Evolutionary conservation across 2,329 filamentous ascomycete genomes (phyloP).

Genomic region (Colletotrichum sp.): DNA sequence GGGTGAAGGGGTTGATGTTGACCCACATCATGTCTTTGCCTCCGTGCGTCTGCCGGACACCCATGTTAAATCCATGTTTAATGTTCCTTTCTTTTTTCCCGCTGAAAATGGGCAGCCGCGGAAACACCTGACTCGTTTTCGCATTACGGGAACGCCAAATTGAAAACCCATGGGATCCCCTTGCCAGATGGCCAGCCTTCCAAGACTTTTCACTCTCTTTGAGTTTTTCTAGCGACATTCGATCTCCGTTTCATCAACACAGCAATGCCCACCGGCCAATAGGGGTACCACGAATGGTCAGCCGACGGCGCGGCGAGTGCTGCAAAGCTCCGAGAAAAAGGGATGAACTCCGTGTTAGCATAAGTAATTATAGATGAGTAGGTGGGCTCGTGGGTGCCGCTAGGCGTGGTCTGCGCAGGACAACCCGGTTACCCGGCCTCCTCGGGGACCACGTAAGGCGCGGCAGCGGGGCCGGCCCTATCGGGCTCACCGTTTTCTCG

Average conservation of each 20-base stretch:
- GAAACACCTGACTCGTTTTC: not conserved
- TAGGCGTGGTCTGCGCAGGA: not conserved
- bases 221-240: not conserved
- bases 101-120: not conserved
- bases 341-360: not conserved
- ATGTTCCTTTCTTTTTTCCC: not conserved
- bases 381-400: not conserved
- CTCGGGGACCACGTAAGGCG: not conserved
- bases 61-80: not conserved
- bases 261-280: not conserved
- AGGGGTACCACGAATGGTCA: not conserved
- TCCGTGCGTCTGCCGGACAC: not conserved
- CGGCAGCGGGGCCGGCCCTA: not conserved
- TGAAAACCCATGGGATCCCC: not conserved
- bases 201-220: not conserved
- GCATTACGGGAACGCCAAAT: not conserved
- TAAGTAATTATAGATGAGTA: not conserved
- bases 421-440: not conserved
- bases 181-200: not conserved
- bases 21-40: not conserved
- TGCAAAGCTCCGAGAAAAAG: not conserved
- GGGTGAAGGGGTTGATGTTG: not conserved
- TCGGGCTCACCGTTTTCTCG: constrained; percentile 1
- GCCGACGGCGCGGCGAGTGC: not conserved
- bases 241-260: not conserved